Percentiles rank a stretch among this genome's conserved stretches.
Evolutionary conservation across 2,329 filamentous ascomycete species (phyloP).

Genomic region (Septoria petroselini): DNA sequence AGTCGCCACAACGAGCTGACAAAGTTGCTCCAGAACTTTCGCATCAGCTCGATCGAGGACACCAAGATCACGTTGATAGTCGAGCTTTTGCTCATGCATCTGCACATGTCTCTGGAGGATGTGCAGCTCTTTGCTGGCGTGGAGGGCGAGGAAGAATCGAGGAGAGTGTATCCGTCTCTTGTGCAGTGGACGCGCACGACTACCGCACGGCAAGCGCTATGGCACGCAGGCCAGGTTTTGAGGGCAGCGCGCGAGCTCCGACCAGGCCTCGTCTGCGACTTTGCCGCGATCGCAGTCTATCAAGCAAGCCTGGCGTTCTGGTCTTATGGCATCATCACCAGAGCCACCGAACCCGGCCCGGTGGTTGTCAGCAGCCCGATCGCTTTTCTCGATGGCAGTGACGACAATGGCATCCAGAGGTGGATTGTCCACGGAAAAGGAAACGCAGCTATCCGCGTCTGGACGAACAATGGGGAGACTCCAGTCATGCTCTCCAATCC

Average conservation of each 20-base stretch:
- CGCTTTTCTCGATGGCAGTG: slow-evolving; percentile 55
- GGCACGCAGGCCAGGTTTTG: slow-evolving; percentile 66
- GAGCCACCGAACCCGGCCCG: slow-evolving; percentile 42
- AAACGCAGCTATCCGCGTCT: slow-evolving; percentile 34
- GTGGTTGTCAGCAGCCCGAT: slow-evolving; percentile 40
- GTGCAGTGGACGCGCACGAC: slow-evolving; percentile 57
- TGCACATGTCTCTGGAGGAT: slow-evolving; percentile 63
- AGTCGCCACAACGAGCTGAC: slow-evolving; percentile 62
- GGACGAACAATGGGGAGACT: slow-evolving; percentile 25
- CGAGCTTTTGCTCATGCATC: slow-evolving; percentile 59
- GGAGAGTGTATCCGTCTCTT: slow-evolving; percentile 56
- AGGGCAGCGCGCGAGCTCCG: slow-evolving; percentile 53
- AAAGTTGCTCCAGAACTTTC: slow-evolving; percentile 54
- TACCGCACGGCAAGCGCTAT: slow-evolving; percentile 59
- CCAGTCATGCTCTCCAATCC: slow-evolving; percentile 52
- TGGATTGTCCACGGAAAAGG: slow-evolving; percentile 38
- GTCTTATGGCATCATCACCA: slow-evolving; percentile 60
- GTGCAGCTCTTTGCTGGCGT: slow-evolving; percentile 66
- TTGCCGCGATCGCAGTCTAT: slow-evolving; percentile 66
- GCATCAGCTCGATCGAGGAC: slow-evolving; percentile 41
- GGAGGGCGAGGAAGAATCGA: slow-evolving; percentile 64
- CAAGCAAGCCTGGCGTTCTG: slow-evolving; percentile 67
- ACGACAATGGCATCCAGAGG: slow-evolving; percentile 51
- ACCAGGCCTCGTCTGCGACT: slow-evolving; percentile 49
- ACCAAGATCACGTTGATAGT: slow-evolving; percentile 42